These are phyloP conservation scores for Botrytis hyacinthi DNA, from an alignment of 2,329 filamentous ascomycete genomes.

Conservation along the genomic window DNA sequence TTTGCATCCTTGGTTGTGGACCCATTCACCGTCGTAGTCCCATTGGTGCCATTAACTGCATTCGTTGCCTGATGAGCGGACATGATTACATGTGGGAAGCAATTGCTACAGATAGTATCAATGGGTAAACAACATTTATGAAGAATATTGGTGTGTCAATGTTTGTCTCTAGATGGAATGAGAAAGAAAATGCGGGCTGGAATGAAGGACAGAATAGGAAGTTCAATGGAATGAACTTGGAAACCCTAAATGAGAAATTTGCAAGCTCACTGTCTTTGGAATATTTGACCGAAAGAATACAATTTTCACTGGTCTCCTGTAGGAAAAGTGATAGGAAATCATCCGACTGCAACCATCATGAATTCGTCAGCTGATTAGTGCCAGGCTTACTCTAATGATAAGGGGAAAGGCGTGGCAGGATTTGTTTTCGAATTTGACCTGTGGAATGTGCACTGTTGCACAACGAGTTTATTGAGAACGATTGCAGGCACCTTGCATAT, in stretches of 20 bases:
- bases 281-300: not conserved
- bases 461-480: not conserved
- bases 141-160: slow-evolving; percentile 1
- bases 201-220: slow-evolving; percentile 14
- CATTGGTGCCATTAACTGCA: not conserved
- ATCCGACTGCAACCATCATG: not conserved
- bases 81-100: slow-evolving; percentile 5
- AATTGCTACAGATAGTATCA: not conserved
- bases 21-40: not conserved
- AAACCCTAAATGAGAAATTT: not conserved
- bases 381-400: not conserved
- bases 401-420: no score
- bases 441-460: not conserved
- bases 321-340: not conserved
- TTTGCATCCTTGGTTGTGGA: not conserved
- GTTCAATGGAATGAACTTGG: not conserved
- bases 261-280: not conserved
- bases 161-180: slow-evolving; percentile 10
- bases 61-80: not conserved
- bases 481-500: not conserved
- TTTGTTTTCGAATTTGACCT: not conserved
- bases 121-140: not conserved
- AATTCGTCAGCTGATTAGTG: not conserved
- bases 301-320: no score
- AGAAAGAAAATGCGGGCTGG: slow-evolving; percentile 12